Base-by-base conservation (phyloP, 169 alveolate species). In the Cystoisospora suis region DNA sequence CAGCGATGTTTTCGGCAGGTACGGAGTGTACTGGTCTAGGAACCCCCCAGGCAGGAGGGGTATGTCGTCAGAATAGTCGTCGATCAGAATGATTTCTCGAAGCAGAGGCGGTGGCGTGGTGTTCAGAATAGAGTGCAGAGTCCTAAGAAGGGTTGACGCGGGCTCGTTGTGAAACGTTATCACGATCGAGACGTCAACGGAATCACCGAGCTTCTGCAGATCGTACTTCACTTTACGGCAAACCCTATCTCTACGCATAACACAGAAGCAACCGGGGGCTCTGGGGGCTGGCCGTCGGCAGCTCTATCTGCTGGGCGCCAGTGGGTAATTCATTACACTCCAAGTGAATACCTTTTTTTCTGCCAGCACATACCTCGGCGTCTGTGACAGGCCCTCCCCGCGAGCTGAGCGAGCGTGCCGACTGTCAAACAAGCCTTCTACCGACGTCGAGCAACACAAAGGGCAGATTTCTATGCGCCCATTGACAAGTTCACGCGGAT, bases 61-160 rank as follows among this genome's bases (percentile, higher is more conserved):
- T 12, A 89, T 87, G 92, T 47, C 85, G 79, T 90, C 90, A 32
- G 94, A 90, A 27, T 56, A 56, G 58, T 93, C 95, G 46, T 93
- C 58, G 20, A 93, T 92, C 65, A 93, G 65, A 20, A 93, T 77
- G 46, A 93, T 77, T 87, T 93, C 95, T 7, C 93, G 80, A 42
- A 93, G n/a, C 42, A 93, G 81, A 46, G 94, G 94, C 1, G 95
- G 95, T 9, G 95, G 95, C 56, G 95, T 93, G 86, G 29, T 36
- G 83, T 93, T 93, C 59, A 93, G 85, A n/a, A 93, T 81, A 3
- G 94, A 90, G 75, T 93, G 95, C 34, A 93, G 75, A 6, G 95
- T 85, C 69, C 95, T 83, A 42, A 93, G 89, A 38, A 93, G 89
- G 27, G 95, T 90, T 0, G 95, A 93, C 75, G 88, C 45, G 29